A percentile compares a stretch with the other conserved stretches of the same genome.
These are phyloP conservation scores for Schizophyllum amplum DNA, from an alignment of 1,284 basidiomycete genomes.

Conservation along the genomic window DNA sequence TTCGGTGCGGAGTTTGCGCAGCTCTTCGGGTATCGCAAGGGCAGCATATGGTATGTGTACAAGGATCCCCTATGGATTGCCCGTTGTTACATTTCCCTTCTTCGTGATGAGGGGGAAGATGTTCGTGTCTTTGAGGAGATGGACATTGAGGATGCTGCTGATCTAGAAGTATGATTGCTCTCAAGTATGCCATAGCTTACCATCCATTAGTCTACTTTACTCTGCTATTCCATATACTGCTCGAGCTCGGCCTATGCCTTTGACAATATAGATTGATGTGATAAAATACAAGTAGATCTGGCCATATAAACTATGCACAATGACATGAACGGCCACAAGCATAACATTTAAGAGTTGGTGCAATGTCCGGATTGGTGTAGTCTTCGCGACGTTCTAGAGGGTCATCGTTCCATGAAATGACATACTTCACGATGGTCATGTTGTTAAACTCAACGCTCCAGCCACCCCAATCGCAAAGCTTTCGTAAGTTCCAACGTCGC, in stretches of 20 bases:
- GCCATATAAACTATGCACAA: slow-evolving; percentile 19
- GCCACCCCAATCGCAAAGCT: slow-evolving; percentile 19
- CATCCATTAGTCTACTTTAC: neutral
- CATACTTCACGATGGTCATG: slow-evolving; percentile 17
- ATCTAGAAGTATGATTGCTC: too few relatives aligned
- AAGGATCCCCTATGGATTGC: slow-evolving; percentile 9
- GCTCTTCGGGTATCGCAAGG: slow-evolving; percentile 11
- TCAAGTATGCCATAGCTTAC: neutral
- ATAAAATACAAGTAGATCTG: neutral
- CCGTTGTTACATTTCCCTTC: slow-evolving; percentile 7
- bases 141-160: neutral
- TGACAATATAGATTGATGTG: neutral
- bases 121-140: neutral
- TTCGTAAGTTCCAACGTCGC: slow-evolving; percentile 12
- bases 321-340: slow-evolving; percentile 23
- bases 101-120: neutral
- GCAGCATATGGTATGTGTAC: slow-evolving; percentile 7
- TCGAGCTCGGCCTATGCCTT: too few relatives aligned
- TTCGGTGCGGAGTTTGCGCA: too few relatives aligned
- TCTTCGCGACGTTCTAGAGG: slow-evolving; percentile 10
- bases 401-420: slow-evolving; percentile 16
- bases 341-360: slow-evolving; percentile 8
- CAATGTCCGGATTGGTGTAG: slow-evolving; percentile 15
- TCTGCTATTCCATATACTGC: too few relatives aligned
- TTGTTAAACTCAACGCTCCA: slow-evolving; percentile 16